phyloP scores from a whole-genome alignment of 2,329 filamentous ascomycete species.

The Xylaria sp. region DNA sequence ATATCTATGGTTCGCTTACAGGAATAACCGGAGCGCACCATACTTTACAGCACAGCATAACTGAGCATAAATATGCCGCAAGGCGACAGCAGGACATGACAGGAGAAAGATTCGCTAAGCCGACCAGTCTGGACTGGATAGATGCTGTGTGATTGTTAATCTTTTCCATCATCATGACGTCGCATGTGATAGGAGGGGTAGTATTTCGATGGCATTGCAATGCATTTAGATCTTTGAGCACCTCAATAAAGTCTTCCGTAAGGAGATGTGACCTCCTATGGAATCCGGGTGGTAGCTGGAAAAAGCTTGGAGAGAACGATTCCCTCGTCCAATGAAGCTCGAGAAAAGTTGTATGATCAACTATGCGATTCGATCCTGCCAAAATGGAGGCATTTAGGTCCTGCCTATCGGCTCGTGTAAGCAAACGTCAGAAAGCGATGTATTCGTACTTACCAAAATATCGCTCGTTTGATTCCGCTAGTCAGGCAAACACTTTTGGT shows the following conservation, averaged over 20 bases:
- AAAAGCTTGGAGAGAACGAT: conserved; percentile 45
- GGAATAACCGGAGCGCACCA: conserved; percentile 54
- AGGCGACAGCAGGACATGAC: conserved; percentile 51
- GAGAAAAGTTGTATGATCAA: conserved; percentile 54
- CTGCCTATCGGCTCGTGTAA: conserved; percentile 49
- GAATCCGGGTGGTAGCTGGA: conserved; percentile 51
- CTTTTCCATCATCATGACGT: conserved; percentile 45
- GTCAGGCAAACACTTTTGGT: conserved; percentile 47
- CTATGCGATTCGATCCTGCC: conserved; percentile 52
- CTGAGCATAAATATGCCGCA: conserved; percentile 55
- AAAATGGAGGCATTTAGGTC: conserved; percentile 55
- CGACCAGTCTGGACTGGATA: conserved; percentile 53
- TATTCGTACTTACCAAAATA: conserved; percentile 53
- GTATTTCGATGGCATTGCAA: conserved; percentile 53
- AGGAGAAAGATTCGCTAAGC: conserved; percentile 39
- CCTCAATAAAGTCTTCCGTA: conserved; percentile 47
- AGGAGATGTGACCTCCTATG: conserved; percentile 42
- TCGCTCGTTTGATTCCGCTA: conserved; percentile 56
- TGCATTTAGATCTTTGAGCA: conserved; percentile 53
- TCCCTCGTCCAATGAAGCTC: conserved; percentile 55
- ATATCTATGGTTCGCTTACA: conserved; percentile 45
- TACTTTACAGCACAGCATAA: conserved; percentile 53
- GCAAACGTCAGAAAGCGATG: background rate
- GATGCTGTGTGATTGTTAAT: conserved; percentile 56
- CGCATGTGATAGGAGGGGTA: conserved; percentile 28